Percentiles rank a stretch among this genome's conserved stretches.
These are phyloP conservation scores for Lupinus albus DNA, from an alignment of 306 rosid species.

Conservation along the genomic window DNA sequence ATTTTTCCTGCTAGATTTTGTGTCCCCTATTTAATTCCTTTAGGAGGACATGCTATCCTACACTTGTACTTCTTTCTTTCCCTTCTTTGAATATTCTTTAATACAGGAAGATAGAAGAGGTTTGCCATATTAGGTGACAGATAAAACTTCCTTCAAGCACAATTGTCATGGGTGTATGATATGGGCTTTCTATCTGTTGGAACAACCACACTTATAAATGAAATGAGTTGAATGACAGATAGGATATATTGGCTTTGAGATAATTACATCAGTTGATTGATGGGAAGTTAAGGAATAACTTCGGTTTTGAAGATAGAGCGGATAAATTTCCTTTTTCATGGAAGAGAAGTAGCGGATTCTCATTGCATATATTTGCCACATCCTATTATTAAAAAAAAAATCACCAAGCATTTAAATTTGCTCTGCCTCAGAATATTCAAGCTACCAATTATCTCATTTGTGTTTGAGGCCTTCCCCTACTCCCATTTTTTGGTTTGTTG, in stretches of 20 bases:
- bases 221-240: slow-evolving; percentile 10
- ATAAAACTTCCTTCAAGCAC: slow-evolving; percentile 20
- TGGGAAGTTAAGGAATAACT: not conserved
- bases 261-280: slow-evolving; percentile 19
- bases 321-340: not conserved
- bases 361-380: slow-evolving; percentile 22
- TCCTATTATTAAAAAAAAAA: not conserved
- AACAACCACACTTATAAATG: slow-evolving; percentile 2
- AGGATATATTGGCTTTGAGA: slow-evolving; percentile 8
- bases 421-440: not conserved
- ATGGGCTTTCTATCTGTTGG: slow-evolving; percentile 22
- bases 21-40: not conserved
- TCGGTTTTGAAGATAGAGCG: slow-evolving; percentile 4
- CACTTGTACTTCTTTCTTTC: not conserved
- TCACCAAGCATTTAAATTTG: slow-evolving; percentile 16
- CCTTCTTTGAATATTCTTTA: not conserved
- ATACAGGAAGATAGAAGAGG: not conserved
- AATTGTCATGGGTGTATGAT: slow-evolving; percentile 15
- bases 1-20: not conserved
- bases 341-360: slow-evolving; percentile 22
- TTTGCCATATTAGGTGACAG: slow-evolving; percentile 26
- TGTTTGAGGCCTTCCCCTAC: slow-evolving; percentile 4
- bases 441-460: slow-evolving; percentile 16
- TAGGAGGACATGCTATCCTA: not conserved
- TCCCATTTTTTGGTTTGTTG: slow-evolving; percentile 26